Evolutionary conservation across 495 filamentous ascomycete species (phyloP).

Genomic region (Chaetomium cochliodes): DNA sequence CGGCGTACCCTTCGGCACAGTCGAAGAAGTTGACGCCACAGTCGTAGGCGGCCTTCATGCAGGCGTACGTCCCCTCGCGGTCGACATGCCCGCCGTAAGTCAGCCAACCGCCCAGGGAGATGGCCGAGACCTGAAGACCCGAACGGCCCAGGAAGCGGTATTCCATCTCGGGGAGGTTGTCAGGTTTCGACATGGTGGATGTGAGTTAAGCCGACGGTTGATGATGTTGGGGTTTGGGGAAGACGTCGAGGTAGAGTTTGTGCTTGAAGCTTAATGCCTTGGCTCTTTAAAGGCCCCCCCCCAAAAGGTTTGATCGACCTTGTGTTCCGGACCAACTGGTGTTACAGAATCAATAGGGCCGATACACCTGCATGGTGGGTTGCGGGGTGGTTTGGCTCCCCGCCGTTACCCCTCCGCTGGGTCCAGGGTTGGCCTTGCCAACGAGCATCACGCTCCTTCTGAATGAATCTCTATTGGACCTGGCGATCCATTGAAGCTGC

Average conservation of each 20-base stretch:
- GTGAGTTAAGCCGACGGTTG: neutral
- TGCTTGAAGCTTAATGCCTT: neutral
- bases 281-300: neutral
- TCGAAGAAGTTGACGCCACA: constrained; percentile 62
- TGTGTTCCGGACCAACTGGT: neutral
- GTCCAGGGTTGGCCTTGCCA: neutral
- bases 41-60: constrained; percentile 70
- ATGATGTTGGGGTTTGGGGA: neutral
- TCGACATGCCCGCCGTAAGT: constrained; percentile 77
- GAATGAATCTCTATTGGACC: neutral
- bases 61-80: constrained; percentile 55
- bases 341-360: neutral
- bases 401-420: constrained; percentile 14
- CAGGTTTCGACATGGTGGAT: constrained; percentile 41
- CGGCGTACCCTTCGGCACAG: constrained; percentile 50
- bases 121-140: constrained; percentile 71
- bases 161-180: constrained; percentile 61
- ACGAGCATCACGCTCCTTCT: neutral
- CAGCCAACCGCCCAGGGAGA: constrained; percentile 72
- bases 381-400: neutral
- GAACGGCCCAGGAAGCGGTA: constrained; percentile 74
- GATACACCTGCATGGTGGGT: neutral
- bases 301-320: neutral
- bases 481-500: neutral
- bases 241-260: neutral